phyloP scores from a whole-genome alignment of 1,139 yeast genomes.

The Nakaseomyces uthaithaninus region DNA sequence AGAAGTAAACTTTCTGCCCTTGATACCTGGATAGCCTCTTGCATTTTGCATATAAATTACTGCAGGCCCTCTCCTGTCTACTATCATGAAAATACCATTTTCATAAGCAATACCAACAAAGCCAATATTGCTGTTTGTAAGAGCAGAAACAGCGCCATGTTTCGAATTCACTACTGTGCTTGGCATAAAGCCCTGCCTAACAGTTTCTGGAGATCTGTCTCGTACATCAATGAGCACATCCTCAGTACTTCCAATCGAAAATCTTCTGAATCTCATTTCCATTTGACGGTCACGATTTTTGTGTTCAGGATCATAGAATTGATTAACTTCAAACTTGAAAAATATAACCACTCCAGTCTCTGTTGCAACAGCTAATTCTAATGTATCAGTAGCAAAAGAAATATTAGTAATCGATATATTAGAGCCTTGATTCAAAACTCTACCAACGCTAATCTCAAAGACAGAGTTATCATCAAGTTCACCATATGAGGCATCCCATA shows the following conservation, averaged over 20 bases:
- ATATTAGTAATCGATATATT: conserved; percentile 46
- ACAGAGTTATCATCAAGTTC: conserved; percentile 60
- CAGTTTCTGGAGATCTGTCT: conserved; percentile 36
- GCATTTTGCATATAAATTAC: conserved; percentile 51
- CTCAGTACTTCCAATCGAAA: conserved; percentile 26
- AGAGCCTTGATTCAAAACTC: conserved; percentile 38
- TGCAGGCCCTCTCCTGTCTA: conserved; percentile 85
- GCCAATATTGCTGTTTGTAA: conserved; percentile 68
- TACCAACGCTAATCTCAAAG: conserved; percentile 46
- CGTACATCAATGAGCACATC: conserved; percentile 33
- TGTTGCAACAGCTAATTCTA: conserved; percentile 61
- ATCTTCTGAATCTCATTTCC: conserved; percentile 29
- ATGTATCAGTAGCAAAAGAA: conserved; percentile 67
- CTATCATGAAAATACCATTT: conserved; percentile 63
- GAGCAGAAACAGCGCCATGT: conserved; percentile 47
- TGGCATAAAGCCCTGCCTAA: conserved; percentile 67
- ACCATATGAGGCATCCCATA: conserved; percentile 76
- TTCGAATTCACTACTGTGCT: conserved; percentile 43
- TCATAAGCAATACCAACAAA: conserved; percentile 78
- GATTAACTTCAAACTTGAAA: conserved; percentile 62
- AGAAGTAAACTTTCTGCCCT: conserved; percentile 41
- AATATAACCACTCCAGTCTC: conserved; percentile 67
- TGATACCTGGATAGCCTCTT: conserved; percentile 20
- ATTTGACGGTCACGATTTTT: conserved; percentile 20
- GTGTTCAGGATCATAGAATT: conserved; percentile 32